A percentile compares a stretch with the other conserved stretches of the same genome.
phyloP scores from a whole-genome alignment of 257 asterid genomes.

The Solanum bulbocastanum region DNA sequence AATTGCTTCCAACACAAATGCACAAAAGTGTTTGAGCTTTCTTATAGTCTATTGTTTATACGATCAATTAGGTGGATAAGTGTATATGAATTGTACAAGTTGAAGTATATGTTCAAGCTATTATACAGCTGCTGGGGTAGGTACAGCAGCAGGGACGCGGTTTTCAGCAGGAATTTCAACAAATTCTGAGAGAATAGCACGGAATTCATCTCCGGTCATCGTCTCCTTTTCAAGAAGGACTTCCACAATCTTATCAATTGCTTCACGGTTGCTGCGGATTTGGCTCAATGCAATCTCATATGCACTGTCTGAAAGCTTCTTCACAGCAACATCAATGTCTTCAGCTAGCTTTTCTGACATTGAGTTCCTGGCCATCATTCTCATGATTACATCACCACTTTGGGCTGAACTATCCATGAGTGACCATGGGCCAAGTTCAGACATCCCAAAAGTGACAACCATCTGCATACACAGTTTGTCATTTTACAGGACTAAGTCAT shows the following conservation, averaged over 20 bases:
- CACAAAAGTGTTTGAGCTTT: background rate
- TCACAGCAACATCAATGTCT: constrained; percentile 84
- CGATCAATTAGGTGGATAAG: constrained; percentile 6
- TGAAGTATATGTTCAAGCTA: background rate
- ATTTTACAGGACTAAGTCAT: background rate
- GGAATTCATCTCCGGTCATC: constrained; percentile 80
- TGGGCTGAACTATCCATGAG: constrained; percentile 71
- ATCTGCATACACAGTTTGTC: constrained; percentile 24
- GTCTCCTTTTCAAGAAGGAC: constrained; percentile 93
- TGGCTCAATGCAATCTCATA: constrained; percentile 74
- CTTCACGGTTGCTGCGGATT: constrained; percentile 76
- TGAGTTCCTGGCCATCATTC: constrained; percentile 97
- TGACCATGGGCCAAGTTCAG: constrained; percentile 95
- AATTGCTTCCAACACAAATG: background rate
- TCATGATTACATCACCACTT: constrained; percentile 81
- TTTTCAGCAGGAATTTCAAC: constrained; percentile 77
- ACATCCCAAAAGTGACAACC: constrained; percentile 96
- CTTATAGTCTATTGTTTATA: background rate
- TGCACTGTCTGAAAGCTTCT: constrained; percentile 68
- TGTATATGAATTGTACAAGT: background rate
- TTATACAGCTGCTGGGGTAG: constrained; percentile 53
- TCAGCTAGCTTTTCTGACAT: constrained; percentile 96
- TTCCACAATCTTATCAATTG: constrained; percentile 86
- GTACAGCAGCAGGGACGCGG: constrained; percentile 39
- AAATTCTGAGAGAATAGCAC: constrained; percentile 75